Conservation (phyloP, 148 eudicot genomes). For the Gaultheria prostrata region DNA sequence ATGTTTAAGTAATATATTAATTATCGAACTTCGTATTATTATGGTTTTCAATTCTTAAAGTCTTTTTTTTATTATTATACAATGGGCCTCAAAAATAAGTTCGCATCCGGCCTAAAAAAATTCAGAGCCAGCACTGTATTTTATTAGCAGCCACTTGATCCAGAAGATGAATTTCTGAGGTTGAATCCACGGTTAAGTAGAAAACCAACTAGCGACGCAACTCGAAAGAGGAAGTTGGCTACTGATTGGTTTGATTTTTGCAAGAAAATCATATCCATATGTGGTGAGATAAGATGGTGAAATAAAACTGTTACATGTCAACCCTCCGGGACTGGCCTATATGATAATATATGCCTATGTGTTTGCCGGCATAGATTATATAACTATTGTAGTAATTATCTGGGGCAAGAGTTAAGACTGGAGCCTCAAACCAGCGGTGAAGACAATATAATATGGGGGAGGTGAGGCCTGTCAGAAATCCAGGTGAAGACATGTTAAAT, state of each 20-base stretch:
- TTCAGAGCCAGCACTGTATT: too few species aligned
- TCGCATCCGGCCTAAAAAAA: too few species aligned
- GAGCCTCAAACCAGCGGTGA: background rate
- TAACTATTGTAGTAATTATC: too few species aligned
- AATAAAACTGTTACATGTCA: background rate
- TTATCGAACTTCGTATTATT: too few species aligned
- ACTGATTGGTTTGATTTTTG: background rate
- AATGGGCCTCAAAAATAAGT: too few species aligned
- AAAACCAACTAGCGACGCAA: background rate
- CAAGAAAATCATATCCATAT: background rate
- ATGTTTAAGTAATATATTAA: too few species aligned
- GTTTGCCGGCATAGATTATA: background rate
- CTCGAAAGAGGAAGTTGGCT: background rate
- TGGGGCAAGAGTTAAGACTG: background rate
- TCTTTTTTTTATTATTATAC: too few species aligned
- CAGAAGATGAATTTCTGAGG: background rate
- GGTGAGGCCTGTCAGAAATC: background rate
- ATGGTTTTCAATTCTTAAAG: too few species aligned
- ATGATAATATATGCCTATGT: background rate
- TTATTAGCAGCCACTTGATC: background rate
- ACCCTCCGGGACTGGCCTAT: background rate
- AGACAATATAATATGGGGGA: background rate
- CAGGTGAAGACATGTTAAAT: background rate
- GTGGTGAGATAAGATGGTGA: background rate
- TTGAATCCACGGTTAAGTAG: background rate